A percentile compares a stretch with the other conserved stretches of the same genome.
Evolutionary conservation across 2,329 filamentous ascomycete species (phyloP).

Genomic region (Colletotrichum kahawae): DNA sequence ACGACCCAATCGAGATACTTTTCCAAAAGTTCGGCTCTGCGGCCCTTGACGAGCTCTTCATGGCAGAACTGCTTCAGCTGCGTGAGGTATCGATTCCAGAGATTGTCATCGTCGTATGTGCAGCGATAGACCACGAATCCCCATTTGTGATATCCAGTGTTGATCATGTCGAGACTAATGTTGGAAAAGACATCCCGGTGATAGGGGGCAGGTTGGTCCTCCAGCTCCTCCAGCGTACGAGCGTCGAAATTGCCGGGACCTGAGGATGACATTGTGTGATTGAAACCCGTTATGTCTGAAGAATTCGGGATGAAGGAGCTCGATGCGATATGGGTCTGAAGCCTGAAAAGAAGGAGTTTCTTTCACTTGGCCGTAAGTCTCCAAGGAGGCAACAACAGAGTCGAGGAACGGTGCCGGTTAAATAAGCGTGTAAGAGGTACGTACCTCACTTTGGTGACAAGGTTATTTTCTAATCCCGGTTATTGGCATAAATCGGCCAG

Average conservation of each 20-base stretch:
- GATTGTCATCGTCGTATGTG: slow-evolving; percentile 18
- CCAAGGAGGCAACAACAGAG: no score
- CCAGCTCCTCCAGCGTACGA: background rate
- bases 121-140: slow-evolving; percentile 25
- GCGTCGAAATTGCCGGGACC: background rate
- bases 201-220: background rate
- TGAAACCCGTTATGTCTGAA: no score
- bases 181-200: background rate
- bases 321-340: no score
- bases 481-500: background rate
- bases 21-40: background rate
- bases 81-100: slow-evolving; percentile 3
- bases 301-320: no score
- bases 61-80: background rate
- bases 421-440: background rate
- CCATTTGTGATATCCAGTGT: slow-evolving; percentile 15
- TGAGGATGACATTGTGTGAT: no score
- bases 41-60: background rate
- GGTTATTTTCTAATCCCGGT: background rate
- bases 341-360: no score
- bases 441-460: background rate
- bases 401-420: background rate
- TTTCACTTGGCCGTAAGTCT: no score
- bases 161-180: background rate
- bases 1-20: slow-evolving; percentile 2